A percentile compares a stretch with the other conserved stretches of the same genome.
Conservation (phyloP, 768 basidiomycete species). For the Collybia sordida region DNA sequence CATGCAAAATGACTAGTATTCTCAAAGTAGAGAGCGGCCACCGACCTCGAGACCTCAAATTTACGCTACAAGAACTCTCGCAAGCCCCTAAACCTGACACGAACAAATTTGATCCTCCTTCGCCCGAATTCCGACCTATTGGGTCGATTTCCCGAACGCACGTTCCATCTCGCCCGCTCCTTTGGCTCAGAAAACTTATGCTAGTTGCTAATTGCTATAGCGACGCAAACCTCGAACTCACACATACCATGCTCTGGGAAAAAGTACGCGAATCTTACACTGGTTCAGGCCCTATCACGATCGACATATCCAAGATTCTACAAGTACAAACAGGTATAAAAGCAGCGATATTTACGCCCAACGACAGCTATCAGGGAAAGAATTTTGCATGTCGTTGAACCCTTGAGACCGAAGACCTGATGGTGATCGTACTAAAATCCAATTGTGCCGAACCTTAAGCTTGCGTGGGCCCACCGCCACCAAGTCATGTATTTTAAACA, state of each 20-base stretch:
- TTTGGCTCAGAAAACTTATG: no score
- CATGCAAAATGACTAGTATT: no score
- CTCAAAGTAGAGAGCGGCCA: no score
- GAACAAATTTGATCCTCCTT: background rate
- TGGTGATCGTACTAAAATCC: no score
- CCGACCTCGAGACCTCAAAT: background rate
- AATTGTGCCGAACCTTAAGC: no score
- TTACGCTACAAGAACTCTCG: no score
- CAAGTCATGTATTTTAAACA: no score
- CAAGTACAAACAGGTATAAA: background rate
- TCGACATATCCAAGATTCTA: slow-evolving; percentile 10
- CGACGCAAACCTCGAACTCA: background rate
- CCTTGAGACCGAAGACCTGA: no score
- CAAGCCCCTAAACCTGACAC: background rate
- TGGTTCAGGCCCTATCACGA: slow-evolving; percentile 6
- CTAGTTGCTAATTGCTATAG: background rate
- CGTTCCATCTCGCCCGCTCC: background rate
- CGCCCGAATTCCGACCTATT: background rate
- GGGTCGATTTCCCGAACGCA: background rate
- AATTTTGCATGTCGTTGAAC: slow-evolving; percentile 4
- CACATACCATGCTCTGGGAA: slow-evolving; percentile 10
- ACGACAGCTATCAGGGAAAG: slow-evolving; percentile 8
- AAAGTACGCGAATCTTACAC: slow-evolving; percentile 5
- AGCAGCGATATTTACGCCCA: slow-evolving; percentile 6
- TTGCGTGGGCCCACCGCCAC: no score